Conservation (phyloP, 1,284 basidiomycete species). For the Anthracocystis setariae region DNA sequence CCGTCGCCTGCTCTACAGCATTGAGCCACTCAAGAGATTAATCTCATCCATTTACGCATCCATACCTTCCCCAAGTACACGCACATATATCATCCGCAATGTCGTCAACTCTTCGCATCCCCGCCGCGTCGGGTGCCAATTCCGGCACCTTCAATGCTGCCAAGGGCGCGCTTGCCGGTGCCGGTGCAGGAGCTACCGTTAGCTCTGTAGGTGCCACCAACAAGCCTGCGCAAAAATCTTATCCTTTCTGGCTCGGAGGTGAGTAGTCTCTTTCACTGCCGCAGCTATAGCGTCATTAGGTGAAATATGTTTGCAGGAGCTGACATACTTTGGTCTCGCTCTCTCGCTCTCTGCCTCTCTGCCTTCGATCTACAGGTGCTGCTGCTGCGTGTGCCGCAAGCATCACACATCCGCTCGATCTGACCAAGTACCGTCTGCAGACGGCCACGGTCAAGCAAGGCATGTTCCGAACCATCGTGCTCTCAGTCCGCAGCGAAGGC, state of each 20-base stretch:
- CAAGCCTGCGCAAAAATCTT: slow-evolving; percentile 41
- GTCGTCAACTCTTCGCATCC: slow-evolving; percentile 39
- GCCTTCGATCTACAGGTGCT: slow-evolving; percentile 19
- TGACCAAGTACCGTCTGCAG: slow-evolving; percentile 68
- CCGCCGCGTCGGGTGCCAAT: slow-evolving; percentile 26
- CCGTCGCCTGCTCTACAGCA: neutral
- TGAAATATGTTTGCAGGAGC: neutral
- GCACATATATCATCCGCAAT: neutral
- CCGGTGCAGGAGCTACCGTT: slow-evolving; percentile 32
- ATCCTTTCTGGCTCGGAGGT: slow-evolving; percentile 67
- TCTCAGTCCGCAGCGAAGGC: slow-evolving; percentile 47
- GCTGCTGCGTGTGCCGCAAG: slow-evolving; percentile 48
- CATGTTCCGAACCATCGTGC: slow-evolving; percentile 54
- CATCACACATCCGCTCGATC: slow-evolving; percentile 68
- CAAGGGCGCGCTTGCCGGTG: slow-evolving; percentile 45
- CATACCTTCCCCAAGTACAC: neutral
- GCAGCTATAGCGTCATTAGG: neutral
- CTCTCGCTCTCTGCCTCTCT: neutral
- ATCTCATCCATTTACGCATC: neutral
- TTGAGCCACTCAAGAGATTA: neutral
- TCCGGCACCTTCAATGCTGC: slow-evolving; percentile 41
- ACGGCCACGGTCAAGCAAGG: slow-evolving; percentile 54
- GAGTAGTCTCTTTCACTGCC: slow-evolving; percentile 3
- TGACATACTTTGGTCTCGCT: neutral
- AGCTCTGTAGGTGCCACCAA: slow-evolving; percentile 14